These are phyloP conservation scores for Maudiozyma pseudohumilis DNA, from an alignment of 805 yeast genomes.

Conservation along the genomic window DNA sequence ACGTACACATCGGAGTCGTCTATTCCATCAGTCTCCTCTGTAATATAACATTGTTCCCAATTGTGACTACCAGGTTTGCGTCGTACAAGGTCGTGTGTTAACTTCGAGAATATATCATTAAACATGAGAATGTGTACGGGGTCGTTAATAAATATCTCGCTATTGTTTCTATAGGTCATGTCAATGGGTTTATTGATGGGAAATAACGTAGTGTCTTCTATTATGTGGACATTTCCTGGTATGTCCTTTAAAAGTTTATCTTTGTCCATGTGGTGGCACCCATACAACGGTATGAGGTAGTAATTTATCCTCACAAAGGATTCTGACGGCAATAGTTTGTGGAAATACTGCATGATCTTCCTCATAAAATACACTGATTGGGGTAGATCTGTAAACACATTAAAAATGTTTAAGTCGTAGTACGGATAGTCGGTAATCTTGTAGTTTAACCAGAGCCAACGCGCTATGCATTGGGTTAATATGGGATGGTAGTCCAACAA, in stretches of 20 bases:
- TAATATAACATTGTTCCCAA: conserved; percentile 24
- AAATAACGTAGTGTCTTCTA: conserved; percentile 11
- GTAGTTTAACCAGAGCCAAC: conserved; percentile 64
- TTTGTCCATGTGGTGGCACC: conserved; percentile 5
- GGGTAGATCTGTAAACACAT: conserved; percentile 21
- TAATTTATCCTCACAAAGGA: conserved; percentile 20
- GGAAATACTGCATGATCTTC: conserved; percentile 15
- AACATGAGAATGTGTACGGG: conserved; percentile 23
- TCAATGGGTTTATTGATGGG: conserved; percentile 6
- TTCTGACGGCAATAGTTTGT: conserved; percentile 10
- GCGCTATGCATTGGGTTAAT: conserved; percentile 39
- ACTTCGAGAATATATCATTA: conserved; percentile 21
- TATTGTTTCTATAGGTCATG: conserved; percentile 1
- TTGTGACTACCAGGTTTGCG: conserved; percentile 4
- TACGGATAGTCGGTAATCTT: conserved; percentile 60
- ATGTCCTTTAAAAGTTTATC: conserved; percentile 6
- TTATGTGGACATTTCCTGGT: conserved; percentile 14
- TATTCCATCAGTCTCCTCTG: conserved; percentile 4
- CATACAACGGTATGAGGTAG: conserved; percentile 24
- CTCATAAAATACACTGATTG: conserved; percentile 14
- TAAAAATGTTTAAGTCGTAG: conserved; percentile 41
- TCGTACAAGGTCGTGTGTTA: conserved; percentile 22
- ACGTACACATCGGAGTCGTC: conserved; percentile 5
- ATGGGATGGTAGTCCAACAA: conserved; percentile 5
- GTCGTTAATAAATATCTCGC: conserved; percentile 16